Evolutionary conservation across 2,329 filamentous ascomycete genomes (phyloP).

Genomic region (Epichloe hybrida): DNA sequence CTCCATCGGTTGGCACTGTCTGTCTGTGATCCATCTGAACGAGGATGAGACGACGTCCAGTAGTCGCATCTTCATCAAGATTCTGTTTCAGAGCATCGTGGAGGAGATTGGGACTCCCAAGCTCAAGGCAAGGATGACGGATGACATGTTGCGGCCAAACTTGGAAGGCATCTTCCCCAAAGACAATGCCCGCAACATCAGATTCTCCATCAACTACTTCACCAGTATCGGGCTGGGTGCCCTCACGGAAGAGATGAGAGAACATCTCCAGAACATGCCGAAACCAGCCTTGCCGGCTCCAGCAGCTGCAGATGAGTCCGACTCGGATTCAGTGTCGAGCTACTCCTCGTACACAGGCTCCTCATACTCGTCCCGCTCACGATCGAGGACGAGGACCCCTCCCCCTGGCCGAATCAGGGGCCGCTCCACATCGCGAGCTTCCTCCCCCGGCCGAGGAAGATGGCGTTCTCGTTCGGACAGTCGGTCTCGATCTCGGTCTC

Average conservation of each 20-base stretch:
- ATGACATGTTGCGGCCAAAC: slow-evolving; percentile 64
- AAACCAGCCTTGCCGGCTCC: slow-evolving; percentile 67
- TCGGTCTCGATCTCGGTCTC: slow-evolving; percentile 3
- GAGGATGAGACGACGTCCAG: slow-evolving; percentile 95
- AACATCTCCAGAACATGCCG: slow-evolving; percentile 76
- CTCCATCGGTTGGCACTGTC: slow-evolving; percentile 81
- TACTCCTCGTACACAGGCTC: slow-evolving; percentile 54
- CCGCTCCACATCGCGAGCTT: slow-evolving; percentile 5
- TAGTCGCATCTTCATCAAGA: slow-evolving; percentile 97
- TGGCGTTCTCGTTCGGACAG: slow-evolving; percentile 5
- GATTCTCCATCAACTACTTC: slow-evolving; percentile 99
- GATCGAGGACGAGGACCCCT: slow-evolving; percentile 4
- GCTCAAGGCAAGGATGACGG: slow-evolving; percentile 61
- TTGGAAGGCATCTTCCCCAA: slow-evolving; percentile 80
- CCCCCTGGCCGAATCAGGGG: neutral
- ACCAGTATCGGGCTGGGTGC: slow-evolving; percentile 94
- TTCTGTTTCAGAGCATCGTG: slow-evolving; percentile 82
- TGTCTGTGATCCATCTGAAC: slow-evolving; percentile 76
- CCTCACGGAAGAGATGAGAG: slow-evolving; percentile 89
- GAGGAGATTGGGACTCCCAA: slow-evolving; percentile 77
- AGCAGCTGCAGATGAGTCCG: slow-evolving; percentile 42
- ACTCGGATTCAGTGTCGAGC: slow-evolving; percentile 61
- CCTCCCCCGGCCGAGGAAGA: neutral
- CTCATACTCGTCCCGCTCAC: slow-evolving; percentile 7
- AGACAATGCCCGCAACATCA: slow-evolving; percentile 78